These are phyloP conservation scores for Oryza brachyantha DNA, from an alignment of 176 grass and related monocot genomes.

Conservation along the genomic window DNA sequence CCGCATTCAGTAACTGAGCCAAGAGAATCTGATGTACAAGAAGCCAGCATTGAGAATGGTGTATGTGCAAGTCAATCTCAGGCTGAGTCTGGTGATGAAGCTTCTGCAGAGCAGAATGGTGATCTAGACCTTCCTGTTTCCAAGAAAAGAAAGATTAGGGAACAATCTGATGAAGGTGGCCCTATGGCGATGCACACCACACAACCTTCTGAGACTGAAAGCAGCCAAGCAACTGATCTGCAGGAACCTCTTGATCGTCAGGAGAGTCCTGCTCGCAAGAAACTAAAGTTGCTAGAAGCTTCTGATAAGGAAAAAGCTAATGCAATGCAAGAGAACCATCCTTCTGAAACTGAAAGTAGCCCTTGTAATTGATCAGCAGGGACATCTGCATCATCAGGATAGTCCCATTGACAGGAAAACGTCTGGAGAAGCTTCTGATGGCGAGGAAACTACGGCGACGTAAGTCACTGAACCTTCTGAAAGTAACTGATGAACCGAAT, in stretches of 20 bases:
- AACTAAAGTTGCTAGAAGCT: background rate
- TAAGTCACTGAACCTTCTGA: background rate
- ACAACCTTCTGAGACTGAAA: slow-evolving; percentile 22
- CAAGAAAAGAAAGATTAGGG: slow-evolving; percentile 19
- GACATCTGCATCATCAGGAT: background rate
- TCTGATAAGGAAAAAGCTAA: background rate
- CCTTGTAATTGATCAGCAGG: background rate
- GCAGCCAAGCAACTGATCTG: slow-evolving; percentile 3
- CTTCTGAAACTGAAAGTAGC: slow-evolving; percentile 11
- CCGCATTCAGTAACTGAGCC: slow-evolving; percentile 23
- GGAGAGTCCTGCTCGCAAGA: slow-evolving; percentile 7
- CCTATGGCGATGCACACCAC: background rate
- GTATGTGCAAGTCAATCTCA: slow-evolving; percentile 16
- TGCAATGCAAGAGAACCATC: background rate
- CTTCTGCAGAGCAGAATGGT: background rate
- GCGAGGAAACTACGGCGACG: background rate
- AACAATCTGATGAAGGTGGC: background rate
- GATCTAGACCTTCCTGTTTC: background rate
- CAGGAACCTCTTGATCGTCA: background rate
- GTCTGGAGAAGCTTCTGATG: slow-evolving; percentile 3
- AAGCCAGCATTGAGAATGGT: slow-evolving; percentile 13
- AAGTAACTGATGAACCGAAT: slow-evolving; percentile 7
- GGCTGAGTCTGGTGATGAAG: slow-evolving; percentile 15
- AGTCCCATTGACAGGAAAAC: background rate
- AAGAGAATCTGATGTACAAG: slow-evolving; percentile 21